Percentiles rank a stretch among this genome's conserved stretches.
These are phyloP conservation scores for Microcera coccophila DNA, from an alignment of 2,329 filamentous ascomycete species.

Conservation along the genomic window DNA sequence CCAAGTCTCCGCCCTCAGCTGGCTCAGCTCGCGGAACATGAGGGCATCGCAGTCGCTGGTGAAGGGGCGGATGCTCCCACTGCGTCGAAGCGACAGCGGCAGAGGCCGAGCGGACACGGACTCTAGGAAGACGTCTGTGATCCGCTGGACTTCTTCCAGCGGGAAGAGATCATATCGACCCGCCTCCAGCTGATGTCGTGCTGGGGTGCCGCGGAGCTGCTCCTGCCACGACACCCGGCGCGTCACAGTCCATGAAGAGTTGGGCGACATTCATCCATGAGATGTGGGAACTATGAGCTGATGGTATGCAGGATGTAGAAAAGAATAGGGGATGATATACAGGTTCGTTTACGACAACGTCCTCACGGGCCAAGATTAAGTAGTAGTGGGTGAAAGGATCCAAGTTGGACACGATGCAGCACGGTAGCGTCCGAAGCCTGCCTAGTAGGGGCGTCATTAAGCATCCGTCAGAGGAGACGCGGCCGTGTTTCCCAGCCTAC, in stretches of 20 bases:
- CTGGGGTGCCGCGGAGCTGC: constrained; percentile 10
- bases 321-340: too few species aligned
- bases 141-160: constrained; percentile 4
- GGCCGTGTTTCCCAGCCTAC: too few species aligned
- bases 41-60: constrained; percentile 7
- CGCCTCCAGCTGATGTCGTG: constrained; percentile 4
- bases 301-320: too few species aligned
- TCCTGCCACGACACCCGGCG: constrained; percentile 9
- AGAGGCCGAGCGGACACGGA: background rate
- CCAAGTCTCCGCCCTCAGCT: constrained; percentile 6
- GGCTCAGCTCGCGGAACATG: constrained; percentile 3
- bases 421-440: too few species aligned
- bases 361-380: too few species aligned
- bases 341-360: too few species aligned
- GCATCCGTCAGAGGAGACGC: too few species aligned
- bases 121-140: constrained; percentile 7
- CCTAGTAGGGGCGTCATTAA: too few species aligned
- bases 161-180: constrained; percentile 11
- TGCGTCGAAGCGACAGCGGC: background rate
- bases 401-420: too few species aligned
- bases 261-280: background rate
- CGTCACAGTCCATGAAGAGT: constrained; percentile 5
- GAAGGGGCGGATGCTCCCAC: constrained; percentile 1
- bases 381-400: too few species aligned
- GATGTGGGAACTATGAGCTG: too few species aligned